Evolutionary conservation across 2,329 filamentous ascomycete species (phyloP).

Genomic region (Xylariaceae sp.): DNA sequence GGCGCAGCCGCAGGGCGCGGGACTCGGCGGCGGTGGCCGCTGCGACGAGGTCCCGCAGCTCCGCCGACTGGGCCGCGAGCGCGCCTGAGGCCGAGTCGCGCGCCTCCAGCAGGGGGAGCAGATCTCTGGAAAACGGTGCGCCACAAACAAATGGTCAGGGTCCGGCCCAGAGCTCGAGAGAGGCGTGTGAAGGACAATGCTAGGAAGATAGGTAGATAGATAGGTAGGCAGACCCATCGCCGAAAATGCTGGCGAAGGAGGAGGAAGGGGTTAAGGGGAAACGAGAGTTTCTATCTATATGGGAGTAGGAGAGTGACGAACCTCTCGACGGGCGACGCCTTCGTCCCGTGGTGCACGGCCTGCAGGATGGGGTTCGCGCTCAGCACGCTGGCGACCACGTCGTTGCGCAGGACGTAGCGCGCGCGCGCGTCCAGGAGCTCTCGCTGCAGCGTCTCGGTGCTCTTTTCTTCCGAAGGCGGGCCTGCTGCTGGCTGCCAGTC

Average conservation of each 20-base stretch:
- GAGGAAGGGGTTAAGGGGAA: not conserved
- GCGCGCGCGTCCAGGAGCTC: constrained; percentile 65
- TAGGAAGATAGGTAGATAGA: too few species aligned
- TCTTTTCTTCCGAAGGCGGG: too few species aligned
- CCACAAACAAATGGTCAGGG: too few species aligned
- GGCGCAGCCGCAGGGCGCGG: constrained; percentile 47
- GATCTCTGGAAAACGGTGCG: too few species aligned
- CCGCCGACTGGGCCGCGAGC: constrained; percentile 51
- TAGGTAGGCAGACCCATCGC: too few species aligned
- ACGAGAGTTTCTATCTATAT: not conserved
- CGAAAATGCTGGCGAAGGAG: too few species aligned
- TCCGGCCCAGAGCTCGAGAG: too few species aligned
- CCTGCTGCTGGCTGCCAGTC: too few species aligned
- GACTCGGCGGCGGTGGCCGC: constrained; percentile 50
- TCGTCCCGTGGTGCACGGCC: constrained; percentile 62
- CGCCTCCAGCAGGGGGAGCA: constrained; percentile 57
- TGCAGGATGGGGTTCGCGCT: constrained; percentile 69
- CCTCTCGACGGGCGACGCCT: constrained; percentile 61
- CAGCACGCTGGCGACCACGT: constrained; percentile 60
- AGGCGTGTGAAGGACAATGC: not conserved
- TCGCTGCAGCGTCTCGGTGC: constrained; percentile 56
- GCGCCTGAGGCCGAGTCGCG: constrained; percentile 61
- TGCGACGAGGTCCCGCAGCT: constrained; percentile 41
- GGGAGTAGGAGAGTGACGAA: constrained; percentile 23
- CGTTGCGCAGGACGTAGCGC: constrained; percentile 60